Evolutionary conservation across 345 rosid genomes (phyloP), one percentile per base, ranked within the genome.

Genomic region (Hibiscus mutabilis): DNA sequence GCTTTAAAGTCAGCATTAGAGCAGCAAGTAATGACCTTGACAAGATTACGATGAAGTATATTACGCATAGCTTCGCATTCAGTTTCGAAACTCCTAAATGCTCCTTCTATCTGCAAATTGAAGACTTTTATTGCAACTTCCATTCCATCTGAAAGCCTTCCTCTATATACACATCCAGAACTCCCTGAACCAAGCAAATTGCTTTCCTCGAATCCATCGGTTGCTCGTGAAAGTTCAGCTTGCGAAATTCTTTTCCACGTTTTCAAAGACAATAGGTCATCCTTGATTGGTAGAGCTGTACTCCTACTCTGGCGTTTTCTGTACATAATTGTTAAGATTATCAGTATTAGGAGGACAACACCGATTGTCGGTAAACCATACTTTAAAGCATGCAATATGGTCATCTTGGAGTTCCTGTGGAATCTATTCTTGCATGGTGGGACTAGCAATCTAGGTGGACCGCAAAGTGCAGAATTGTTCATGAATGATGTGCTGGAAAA

Each of bases 1-100:
- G 60, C 73, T 31, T 71, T 68, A 0, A 53, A 3, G 42, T 75
- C 76, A 0, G 15, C 40, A 10, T 6, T 75, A 0, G 78, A 37
- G 40, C 81, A 79, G 15, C 59, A 5, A 10, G 44, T 79, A 4
- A 79, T 66, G 16, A 75, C 40, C 62, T 75, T 79, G 2, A 78
- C 73, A 10, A 78, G 62, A 33, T 78, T 78, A 37, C 76, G 69
- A 52, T 77, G 76, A 18, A 33, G 8, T 27, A 73, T 77, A 0
- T 53, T 49, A 3, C 58, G 21, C 51, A 74, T 5, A 2, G 46
- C 47, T 11, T 66, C 62, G 19, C 82, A 75, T 57, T 75, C 76
- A 7, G 27, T 27, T 9, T 60, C 64, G 14, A 60, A 60, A 31
- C 40, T 60, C 19, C 11, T 16, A 31, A 60, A 31, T 29, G 65